Evolutionary conservation across 2,329 filamentous ascomycete genomes (phyloP), one percentile per base, ranked within the genome.

Genomic region (Penicillium sp.): DNA sequence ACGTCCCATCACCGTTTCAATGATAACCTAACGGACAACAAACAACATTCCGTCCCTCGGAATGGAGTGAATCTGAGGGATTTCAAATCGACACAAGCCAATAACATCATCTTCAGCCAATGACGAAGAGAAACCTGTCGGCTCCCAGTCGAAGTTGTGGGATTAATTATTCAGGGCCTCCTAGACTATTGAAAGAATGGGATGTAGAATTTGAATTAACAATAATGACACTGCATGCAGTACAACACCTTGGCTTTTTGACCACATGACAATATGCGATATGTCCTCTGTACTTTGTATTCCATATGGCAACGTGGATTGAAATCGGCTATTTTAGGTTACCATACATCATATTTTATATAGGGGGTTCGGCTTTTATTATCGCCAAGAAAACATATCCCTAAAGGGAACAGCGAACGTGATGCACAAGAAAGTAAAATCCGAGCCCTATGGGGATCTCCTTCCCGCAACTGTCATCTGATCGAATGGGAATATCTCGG

Each of bases 361-460:
- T 22, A 22, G 22, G 22, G 22, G 22, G 2, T 22, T 22, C 22
- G 22, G 22, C 22, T 3, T 22, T 4, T 22, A 22, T 22, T 22
- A 2, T 4, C 2, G 22, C 22, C 22, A 22, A 22, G 22, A 22
- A 22, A 22, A 4, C 22, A 22, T 22, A 22, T n/a, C n/a, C n/a
- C n/a, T 22, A 25, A 8, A 28, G 17, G 17, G 5, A 7, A 5
- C 12, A 22, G 1, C 7, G 6, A 30, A 30, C 41, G 41, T 43
- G 26, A 43, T 14, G n/a, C 30, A 22, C 22, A 22, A 11, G 30
- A 31, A 31, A 31, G 30, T 31, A 11, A 44, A 16, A 11, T 16
- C 22, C 40, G 19, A 41, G 50, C 51, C 51, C 36, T 53, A 49
- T 42, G 28, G 33, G 28, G 43, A 53, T 53, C 36, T 36, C 9